Percentiles rank a stretch among this genome's conserved stretches.
These are phyloP conservation scores for Irpex sp. DNA, from an alignment of 1,284 basidiomycete species.

Conservation along the genomic window DNA sequence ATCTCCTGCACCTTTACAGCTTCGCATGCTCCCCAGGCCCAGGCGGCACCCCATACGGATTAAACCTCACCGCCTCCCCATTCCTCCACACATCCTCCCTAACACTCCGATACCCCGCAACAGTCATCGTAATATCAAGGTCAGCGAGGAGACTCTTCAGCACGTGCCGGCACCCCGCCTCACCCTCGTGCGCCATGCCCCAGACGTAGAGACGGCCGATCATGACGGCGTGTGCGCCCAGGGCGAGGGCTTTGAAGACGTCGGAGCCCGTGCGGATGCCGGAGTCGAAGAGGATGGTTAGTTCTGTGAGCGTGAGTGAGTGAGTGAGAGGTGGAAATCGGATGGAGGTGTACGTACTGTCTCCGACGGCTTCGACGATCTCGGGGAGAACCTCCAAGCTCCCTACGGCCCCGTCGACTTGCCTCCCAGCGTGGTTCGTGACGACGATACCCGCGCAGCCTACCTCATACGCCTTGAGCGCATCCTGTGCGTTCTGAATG, in stretches of 20 bases:
- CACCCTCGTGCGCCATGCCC: conserved; percentile 49
- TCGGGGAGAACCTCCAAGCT: conserved; percentile 52
- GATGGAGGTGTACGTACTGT: conserved; percentile 31
- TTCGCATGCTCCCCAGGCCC: conserved; percentile 36
- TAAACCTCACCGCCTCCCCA: conserved; percentile 33
- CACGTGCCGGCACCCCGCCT: conserved; percentile 49
- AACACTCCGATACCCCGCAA: conserved; percentile 42
- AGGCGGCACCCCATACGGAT: conserved; percentile 35
- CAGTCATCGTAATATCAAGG: conserved; percentile 54
- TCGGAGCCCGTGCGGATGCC: conserved; percentile 54
- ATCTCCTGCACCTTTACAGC: conserved; percentile 20
- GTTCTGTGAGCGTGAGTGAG: conserved; percentile 27
- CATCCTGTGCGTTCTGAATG: conserved; percentile 49
- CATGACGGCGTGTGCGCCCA: conserved; percentile 43
- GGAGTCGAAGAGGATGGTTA: conserved; percentile 61
- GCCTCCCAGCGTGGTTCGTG: conserved; percentile 58
- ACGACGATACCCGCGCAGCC: conserved; percentile 60
- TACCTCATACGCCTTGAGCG: conserved; percentile 42
- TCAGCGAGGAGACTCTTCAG: conserved; percentile 59
- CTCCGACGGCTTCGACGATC: conserved; percentile 47
- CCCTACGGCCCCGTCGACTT: conserved; percentile 56
- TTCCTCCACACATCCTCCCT: conserved; percentile 34
- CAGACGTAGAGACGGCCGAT: conserved; percentile 47
- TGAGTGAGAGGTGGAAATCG: neutral
- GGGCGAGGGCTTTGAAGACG: conserved; percentile 53